These are phyloP conservation scores for Urochloa ruziziensis DNA, from an alignment of 176 grass and related monocot genomes.

Conservation along the genomic window DNA sequence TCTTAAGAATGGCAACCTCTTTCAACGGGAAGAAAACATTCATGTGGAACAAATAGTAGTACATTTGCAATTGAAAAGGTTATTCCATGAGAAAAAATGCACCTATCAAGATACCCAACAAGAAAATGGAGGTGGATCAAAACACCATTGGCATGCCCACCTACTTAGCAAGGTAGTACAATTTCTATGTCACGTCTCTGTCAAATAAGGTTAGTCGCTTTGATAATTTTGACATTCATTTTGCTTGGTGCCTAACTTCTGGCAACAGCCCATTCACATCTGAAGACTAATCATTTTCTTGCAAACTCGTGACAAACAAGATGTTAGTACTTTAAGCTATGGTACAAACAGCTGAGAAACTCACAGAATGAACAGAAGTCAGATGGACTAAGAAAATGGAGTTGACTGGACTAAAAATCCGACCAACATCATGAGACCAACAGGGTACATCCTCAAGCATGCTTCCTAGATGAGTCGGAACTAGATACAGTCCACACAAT, in stretches of 20 bases:
- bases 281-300: not conserved
- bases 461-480: conserved; percentile 11
- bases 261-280: not conserved
- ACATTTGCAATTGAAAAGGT: not conserved
- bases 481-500: not conserved
- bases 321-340: not conserved
- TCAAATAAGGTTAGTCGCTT: not conserved
- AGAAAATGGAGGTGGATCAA: not conserved
- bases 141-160: conserved; percentile 3
- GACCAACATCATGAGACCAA: not conserved
- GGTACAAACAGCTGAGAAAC: conserved; percentile 13
- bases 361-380: not conserved
- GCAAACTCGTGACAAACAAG: not conserved
- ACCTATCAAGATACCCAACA: not conserved
- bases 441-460: not conserved
- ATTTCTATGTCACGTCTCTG: not conserved
- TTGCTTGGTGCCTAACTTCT: not conserved
- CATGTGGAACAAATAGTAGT: not conserved
- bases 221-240: not conserved
- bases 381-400: not conserved
- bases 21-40: not conserved
- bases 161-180: not conserved
- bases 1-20: not conserved
- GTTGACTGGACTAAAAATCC: not conserved
- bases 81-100: not conserved